Conservation (phyloP, 139 green algal species). For the Zygnema cylindricum region DNA sequence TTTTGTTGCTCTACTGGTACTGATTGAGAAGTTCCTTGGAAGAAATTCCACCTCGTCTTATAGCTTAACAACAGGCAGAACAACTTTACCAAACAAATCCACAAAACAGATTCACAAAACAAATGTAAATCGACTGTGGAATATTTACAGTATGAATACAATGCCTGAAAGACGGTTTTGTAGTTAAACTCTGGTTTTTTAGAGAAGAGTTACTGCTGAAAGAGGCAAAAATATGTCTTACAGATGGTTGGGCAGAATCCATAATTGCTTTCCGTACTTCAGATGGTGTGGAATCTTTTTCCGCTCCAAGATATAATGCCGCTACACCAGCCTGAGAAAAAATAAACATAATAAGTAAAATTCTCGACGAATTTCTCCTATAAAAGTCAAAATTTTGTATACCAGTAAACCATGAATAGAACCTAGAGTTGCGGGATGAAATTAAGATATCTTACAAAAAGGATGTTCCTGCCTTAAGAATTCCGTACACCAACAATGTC, state of each 20-base stretch:
- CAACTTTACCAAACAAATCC: no score
- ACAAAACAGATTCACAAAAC: no score
- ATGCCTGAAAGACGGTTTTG: no score
- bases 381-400: no score
- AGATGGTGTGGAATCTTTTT: not conserved
- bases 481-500: not conserved
- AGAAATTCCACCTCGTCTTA: no score
- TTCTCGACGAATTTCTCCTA: no score
- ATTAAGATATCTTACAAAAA: not conserved
- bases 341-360: not conserved
- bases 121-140: not conserved
- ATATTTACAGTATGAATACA: no score
- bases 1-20: no score
- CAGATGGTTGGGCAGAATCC: conserved; percentile 8
- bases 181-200: no score
- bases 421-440: not conserved
- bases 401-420: not conserved
- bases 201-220: not conserved
- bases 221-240: not conserved
- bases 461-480: not conserved
- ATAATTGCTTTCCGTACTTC: conserved; percentile 35
- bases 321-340: conserved; percentile 37
- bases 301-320: conserved; percentile 27
- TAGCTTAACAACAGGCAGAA: no score
- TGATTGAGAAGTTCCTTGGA: no score